Evolutionary conservation across 2,329 filamentous ascomycete genomes (phyloP).

Genomic region (Curvularia sp.): DNA sequence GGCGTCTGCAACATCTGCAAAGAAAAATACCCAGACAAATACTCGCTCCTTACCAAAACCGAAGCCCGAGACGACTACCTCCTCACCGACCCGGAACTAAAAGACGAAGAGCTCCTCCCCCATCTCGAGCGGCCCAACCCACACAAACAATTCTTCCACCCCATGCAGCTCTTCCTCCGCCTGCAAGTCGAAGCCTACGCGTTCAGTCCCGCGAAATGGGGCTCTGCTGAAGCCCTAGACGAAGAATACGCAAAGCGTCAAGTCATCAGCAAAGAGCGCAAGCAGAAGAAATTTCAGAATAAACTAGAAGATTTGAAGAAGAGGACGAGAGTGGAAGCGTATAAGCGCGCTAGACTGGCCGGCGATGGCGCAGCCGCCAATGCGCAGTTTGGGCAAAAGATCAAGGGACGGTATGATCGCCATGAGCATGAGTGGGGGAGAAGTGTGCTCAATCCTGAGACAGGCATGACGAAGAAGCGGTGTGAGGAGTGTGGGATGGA

Average conservation of each 20-base stretch:
- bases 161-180: constrained; percentile 97
- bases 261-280: constrained; percentile 79
- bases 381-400: constrained; percentile 74
- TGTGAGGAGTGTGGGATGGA: constrained; percentile 72
- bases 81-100: constrained; percentile 92
- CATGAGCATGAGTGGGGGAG: constrained; percentile 90
- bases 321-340: constrained; percentile 89
- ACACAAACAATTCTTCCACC: constrained; percentile 94
- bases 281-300: constrained; percentile 89
- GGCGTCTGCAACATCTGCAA: constrained; percentile 84
- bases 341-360: constrained; percentile 64
- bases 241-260: constrained; percentile 85
- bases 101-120: constrained; percentile 83
- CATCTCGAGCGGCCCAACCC: constrained; percentile 91
- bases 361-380: constrained; percentile 50
- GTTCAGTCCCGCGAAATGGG: constrained; percentile 84
- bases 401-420: constrained; percentile 67
- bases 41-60: constrained; percentile 94
- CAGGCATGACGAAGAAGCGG: constrained; percentile 79
- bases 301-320: constrained; percentile 92
- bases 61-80: constrained; percentile 96
- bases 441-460: constrained; percentile 64
- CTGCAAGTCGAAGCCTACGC: constrained; percentile 96
- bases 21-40: constrained; percentile 88
- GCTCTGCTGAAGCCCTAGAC: constrained; percentile 81